phyloP scores from a whole-genome alignment of 2,329 filamentous ascomycete genomes.

The Cladosporium cucumerinum region DNA sequence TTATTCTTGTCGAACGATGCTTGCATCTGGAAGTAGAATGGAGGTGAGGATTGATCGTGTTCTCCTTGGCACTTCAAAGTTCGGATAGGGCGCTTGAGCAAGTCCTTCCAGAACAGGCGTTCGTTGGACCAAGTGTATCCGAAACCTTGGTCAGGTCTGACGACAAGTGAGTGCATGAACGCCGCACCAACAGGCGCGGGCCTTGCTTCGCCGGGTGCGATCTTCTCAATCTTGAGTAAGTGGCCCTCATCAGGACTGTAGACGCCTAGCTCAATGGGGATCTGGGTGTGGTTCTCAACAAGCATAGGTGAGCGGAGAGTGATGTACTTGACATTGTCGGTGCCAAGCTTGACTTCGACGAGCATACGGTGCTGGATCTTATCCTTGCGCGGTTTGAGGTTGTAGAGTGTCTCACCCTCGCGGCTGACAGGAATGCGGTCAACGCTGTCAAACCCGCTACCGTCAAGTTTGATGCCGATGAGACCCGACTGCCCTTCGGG shows the following conservation, averaged over 20 bases:
- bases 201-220: conserved; percentile 82
- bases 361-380: conserved; percentile 82
- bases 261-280: conserved; percentile 88
- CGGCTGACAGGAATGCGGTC: conserved; percentile 84
- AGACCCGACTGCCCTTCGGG: conserved; percentile 76
- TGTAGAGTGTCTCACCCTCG: conserved; percentile 92
- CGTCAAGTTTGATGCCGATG: conserved; percentile 81
- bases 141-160: conserved; percentile 92
- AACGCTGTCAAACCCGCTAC: conserved; percentile 88
- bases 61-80: conserved; percentile 89
- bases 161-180: conserved; percentile 80
- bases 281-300: conserved; percentile 94
- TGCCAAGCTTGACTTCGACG: conserved; percentile 85
- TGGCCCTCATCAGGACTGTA: conserved; percentile 85
- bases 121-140: conserved; percentile 94
- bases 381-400: conserved; percentile 81
- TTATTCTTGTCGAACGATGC: conserved; percentile 80
- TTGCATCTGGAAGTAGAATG: conserved; percentile 96
- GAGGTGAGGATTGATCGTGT: conserved; percentile 68
- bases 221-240: conserved; percentile 95
- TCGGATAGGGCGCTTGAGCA: conserved; percentile 77
- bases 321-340: conserved; percentile 97
- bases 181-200: conserved; percentile 90
- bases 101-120: conserved; percentile 85
- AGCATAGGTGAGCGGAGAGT: conserved; percentile 88